These are phyloP conservation scores for Mucor irregularis DNA, from an alignment of 371 early-diverging fungal genomes.

Conservation along the genomic window DNA sequence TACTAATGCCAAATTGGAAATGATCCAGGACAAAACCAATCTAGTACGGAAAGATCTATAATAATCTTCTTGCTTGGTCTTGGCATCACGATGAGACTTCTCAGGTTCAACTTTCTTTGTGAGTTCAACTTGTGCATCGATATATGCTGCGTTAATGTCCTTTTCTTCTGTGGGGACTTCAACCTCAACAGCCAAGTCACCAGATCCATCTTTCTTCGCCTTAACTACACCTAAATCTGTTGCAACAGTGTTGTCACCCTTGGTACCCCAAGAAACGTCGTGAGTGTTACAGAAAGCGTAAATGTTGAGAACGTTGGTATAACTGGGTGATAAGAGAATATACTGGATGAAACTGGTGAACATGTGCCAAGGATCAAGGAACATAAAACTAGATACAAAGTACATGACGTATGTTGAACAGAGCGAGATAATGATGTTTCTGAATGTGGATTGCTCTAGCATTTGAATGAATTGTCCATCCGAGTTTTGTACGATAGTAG, in stretches of 20 bases:
- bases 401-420: constrained; percentile 69
- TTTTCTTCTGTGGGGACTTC: constrained; percentile 74
- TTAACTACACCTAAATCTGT: constrained; percentile 51
- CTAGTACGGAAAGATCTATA: constrained; percentile 89
- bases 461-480: constrained; percentile 21
- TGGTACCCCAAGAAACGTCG: constrained; percentile 73
- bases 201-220: constrained; percentile 38
- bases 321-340: constrained; percentile 80
- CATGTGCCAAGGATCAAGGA: constrained; percentile 77
- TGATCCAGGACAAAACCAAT: constrained; percentile 82
- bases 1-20: constrained; percentile 78
- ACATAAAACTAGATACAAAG: constrained; percentile 63
- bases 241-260: constrained; percentile 41
- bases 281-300: constrained; percentile 90
- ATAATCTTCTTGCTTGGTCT: constrained; percentile 87
- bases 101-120: constrained; percentile 49
- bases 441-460: constrained; percentile 43
- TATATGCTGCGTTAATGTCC: constrained; percentile 81
- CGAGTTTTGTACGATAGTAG: constrained; percentile 24
- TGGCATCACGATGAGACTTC: constrained; percentile 68
- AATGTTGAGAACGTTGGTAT: constrained; percentile 86
- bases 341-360: constrained; percentile 68
- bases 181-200: constrained; percentile 53
- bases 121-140: constrained; percentile 62
- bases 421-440: constrained; percentile 60